Conservation (phyloP, 257 asterid genomes). For the Solanum clarkiae region DNA sequence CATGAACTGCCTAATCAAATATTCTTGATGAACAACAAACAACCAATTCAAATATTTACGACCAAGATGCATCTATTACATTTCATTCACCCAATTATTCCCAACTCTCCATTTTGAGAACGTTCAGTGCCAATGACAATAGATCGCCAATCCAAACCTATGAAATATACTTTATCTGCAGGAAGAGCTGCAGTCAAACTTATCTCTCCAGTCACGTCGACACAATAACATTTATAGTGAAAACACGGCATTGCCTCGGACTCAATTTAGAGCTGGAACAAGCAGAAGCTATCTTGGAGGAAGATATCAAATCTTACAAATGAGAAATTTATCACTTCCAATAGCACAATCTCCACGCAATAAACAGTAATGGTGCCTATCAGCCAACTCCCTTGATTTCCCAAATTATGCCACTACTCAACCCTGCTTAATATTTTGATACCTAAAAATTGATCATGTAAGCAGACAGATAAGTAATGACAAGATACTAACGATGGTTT, state of each 20-base stretch:
- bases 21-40: neutral
- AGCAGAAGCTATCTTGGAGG: neutral
- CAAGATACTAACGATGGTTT: neutral
- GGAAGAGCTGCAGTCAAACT: neutral
- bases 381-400: neutral
- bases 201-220: neutral
- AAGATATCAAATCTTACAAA: neutral
- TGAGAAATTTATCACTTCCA: neutral
- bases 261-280: neutral
- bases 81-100: neutral
- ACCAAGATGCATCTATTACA: neutral
- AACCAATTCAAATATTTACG: neutral
- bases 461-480: neutral
- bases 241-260: neutral
- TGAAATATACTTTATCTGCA: neutral
- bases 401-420: neutral
- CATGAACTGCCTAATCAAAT: neutral
- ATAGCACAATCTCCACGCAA: neutral
- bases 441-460: neutral
- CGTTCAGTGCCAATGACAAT: neutral
- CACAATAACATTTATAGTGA: neutral
- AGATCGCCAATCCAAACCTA: neutral
- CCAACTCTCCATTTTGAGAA: neutral
- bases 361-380: neutral
- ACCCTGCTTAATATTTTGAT: neutral